Evolutionary conservation across 2,329 filamentous ascomycete species (phyloP).

Genomic region (Monosporascus sp.): DNA sequence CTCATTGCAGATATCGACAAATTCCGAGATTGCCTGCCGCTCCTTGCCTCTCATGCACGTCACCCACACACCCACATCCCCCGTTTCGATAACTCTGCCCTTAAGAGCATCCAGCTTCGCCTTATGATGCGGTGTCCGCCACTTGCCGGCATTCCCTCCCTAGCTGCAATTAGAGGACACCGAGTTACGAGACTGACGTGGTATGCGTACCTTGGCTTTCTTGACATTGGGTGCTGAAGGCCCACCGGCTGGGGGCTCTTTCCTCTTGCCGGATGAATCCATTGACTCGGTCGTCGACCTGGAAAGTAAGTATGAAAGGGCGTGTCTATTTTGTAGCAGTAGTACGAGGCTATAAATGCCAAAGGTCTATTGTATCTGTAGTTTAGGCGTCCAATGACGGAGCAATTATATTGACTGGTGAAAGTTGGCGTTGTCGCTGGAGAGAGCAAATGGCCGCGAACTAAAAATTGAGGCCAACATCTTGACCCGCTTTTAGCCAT

Average conservation of each 20-base stretch:
- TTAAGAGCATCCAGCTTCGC: conserved; percentile 37
- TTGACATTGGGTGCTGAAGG: conserved; percentile 21
- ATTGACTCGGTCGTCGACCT: conserved; percentile 12
- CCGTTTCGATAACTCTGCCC: conserved; percentile 51
- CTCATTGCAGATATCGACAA: conserved; percentile 61
- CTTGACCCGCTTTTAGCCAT: not conserved
- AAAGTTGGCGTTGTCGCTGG: not conserved
- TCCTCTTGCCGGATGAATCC: conserved; percentile 31
- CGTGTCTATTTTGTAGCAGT: no score
- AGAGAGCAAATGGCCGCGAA: not conserved
- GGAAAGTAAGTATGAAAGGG: no score
- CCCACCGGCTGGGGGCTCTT: conserved; percentile 23
- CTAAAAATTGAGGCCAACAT: not conserved
- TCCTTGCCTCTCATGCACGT: conserved; percentile 71
- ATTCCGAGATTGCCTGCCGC: conserved; percentile 62
- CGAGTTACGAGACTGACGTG: not conserved
- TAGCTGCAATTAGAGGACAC: conserved; percentile 15
- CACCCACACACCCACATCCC: conserved; percentile 72
- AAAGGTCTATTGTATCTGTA: no score
- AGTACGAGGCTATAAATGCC: no score
- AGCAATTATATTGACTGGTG: not conserved
- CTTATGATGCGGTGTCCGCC: conserved; percentile 57
- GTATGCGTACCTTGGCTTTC: conserved; percentile 31
- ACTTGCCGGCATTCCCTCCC: conserved; percentile 51
- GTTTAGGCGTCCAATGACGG: not conserved